phyloP scores from a whole-genome alignment of 2,329 filamentous ascomycete genomes.

The Fusarium sambucinum region DNA sequence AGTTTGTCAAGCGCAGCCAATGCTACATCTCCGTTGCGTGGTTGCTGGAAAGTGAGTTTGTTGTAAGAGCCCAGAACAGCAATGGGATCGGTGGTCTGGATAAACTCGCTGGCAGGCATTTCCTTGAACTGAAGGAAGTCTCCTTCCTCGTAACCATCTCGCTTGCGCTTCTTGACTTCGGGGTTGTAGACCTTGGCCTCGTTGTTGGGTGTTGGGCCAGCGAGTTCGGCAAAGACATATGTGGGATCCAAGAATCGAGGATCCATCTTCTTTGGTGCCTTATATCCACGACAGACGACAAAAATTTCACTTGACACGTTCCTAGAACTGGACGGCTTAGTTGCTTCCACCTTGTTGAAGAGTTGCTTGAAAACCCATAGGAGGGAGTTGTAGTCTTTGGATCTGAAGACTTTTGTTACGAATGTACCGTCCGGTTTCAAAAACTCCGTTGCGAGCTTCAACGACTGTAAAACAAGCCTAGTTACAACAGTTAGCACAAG shows the following conservation, averaged over 20 bases:
- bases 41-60: slow-evolving; percentile 83
- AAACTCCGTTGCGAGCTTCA: slow-evolving; percentile 96
- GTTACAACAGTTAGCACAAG: slow-evolving; percentile 40
- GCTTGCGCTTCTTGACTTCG: slow-evolving; percentile 95
- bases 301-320: slow-evolving; percentile 94
- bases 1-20: slow-evolving; percentile 87
- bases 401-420: slow-evolving; percentile 97
- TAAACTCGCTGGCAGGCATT: slow-evolving; percentile 88
- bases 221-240: slow-evolving; percentile 92
- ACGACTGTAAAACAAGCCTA: slow-evolving; percentile 70
- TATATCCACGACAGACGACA: slow-evolving; percentile 94
- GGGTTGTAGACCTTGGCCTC: slow-evolving; percentile 99
- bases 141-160: slow-evolving; percentile 97
- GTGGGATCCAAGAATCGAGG: slow-evolving; percentile 91
- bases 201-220: slow-evolving; percentile 88
- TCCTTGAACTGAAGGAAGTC: slow-evolving; percentile 95
- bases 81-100: slow-evolving; percentile 93
- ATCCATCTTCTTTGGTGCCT: slow-evolving; percentile 93
- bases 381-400: slow-evolving; percentile 95
- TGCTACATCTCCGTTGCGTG: slow-evolving; percentile 85
- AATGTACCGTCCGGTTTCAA: slow-evolving; percentile 89
- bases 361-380: slow-evolving; percentile 98
- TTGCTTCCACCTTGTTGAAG: slow-evolving; percentile 94
- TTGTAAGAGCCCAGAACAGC: slow-evolving; percentile 90
- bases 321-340: slow-evolving; percentile 89